These are phyloP conservation scores for Avena atlantica DNA, from an alignment of 176 grass and related monocot genomes.

Conservation along the genomic window DNA sequence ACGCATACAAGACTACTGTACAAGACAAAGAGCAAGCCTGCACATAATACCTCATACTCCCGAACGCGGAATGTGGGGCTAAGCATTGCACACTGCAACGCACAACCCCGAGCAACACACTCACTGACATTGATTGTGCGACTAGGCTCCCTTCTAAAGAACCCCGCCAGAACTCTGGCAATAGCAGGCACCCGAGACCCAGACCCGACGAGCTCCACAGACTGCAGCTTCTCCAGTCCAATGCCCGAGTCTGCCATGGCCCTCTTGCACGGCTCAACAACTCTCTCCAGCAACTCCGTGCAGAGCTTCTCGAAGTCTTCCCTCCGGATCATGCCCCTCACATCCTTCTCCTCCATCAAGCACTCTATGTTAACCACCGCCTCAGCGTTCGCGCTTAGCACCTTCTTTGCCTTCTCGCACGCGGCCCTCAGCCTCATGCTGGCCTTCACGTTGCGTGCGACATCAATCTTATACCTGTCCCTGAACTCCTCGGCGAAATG, in stretches of 20 bases:
- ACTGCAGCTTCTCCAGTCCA: slow-evolving; percentile 61
- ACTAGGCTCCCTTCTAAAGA: slow-evolving; percentile 82
- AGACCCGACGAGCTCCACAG: slow-evolving; percentile 94
- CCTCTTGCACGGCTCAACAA: slow-evolving; percentile 76
- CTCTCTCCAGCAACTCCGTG: slow-evolving; percentile 57
- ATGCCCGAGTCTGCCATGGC: slow-evolving; percentile 59
- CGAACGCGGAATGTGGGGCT: slow-evolving; percentile 88
- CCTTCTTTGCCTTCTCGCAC: slow-evolving; percentile 95
- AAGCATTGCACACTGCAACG: slow-evolving; percentile 94
- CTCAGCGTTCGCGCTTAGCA: slow-evolving; percentile 80
- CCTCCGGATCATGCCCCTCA: slow-evolving; percentile 78
- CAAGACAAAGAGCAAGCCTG: slow-evolving; percentile 20
- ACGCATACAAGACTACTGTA: neutral
- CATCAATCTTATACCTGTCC: slow-evolving; percentile 66
- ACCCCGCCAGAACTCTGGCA: slow-evolving; percentile 70
- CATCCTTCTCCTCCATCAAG: slow-evolving; percentile 98
- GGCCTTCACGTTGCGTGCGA: slow-evolving; percentile 62
- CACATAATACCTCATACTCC: slow-evolving; percentile 75
- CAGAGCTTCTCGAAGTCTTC: slow-evolving; percentile 89
- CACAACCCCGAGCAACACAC: slow-evolving; percentile 87
- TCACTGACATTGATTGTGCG: slow-evolving; percentile 95
- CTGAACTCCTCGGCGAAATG: slow-evolving; percentile 78
- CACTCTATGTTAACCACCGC: slow-evolving; percentile 86
- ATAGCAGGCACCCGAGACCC: slow-evolving; percentile 86
- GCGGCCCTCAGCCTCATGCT: slow-evolving; percentile 75